Percentiles rank a stretch among this genome's conserved stretches.
Evolutionary conservation across 2,329 filamentous ascomycete species (phyloP).

Genomic region (Cylindrodendrum hubeiense): DNA sequence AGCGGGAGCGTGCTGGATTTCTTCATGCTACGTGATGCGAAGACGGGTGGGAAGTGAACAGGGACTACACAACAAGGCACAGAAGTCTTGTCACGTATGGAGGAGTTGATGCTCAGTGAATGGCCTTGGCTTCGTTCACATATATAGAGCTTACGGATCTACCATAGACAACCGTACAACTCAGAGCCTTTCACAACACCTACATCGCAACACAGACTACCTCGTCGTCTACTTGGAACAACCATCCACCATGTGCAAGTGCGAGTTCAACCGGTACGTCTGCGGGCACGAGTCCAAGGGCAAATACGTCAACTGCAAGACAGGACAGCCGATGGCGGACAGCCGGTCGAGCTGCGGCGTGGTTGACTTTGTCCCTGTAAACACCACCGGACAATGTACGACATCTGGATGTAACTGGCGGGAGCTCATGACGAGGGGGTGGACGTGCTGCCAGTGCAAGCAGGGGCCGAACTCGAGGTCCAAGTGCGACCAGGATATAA

Average conservation of each 20-base stretch:
- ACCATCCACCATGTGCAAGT: constrained; percentile 36
- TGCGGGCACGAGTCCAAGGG: constrained; percentile 38
- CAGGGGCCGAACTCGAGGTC: constrained; percentile 33
- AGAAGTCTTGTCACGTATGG: neutral
- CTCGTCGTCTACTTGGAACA: neutral
- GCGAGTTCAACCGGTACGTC: constrained; percentile 26
- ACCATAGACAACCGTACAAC: neutral
- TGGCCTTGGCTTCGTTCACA: neutral
- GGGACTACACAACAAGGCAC: neutral
- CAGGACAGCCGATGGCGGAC: constrained; percentile 27
- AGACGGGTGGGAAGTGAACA: constrained; percentile 16
- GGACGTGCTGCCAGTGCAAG: constrained; percentile 37
- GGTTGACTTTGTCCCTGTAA: constrained; percentile 28
- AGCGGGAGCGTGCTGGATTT: constrained; percentile 47
- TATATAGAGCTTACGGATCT: neutral
- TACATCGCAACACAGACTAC: neutral
- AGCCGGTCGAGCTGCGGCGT: constrained; percentile 34
- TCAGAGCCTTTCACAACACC: neutral
- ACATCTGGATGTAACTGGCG: constrained; percentile 26
- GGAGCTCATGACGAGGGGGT: constrained; percentile 31
- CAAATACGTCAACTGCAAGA: constrained; percentile 35
- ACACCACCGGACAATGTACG: constrained; percentile 18
- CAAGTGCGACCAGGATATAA: constrained; percentile 30
- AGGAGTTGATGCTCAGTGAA: neutral
- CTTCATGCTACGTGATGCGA: constrained; percentile 51